phyloP scores from a whole-genome alignment of 73 alveolate species.

The Stentor roeselii region DNA sequence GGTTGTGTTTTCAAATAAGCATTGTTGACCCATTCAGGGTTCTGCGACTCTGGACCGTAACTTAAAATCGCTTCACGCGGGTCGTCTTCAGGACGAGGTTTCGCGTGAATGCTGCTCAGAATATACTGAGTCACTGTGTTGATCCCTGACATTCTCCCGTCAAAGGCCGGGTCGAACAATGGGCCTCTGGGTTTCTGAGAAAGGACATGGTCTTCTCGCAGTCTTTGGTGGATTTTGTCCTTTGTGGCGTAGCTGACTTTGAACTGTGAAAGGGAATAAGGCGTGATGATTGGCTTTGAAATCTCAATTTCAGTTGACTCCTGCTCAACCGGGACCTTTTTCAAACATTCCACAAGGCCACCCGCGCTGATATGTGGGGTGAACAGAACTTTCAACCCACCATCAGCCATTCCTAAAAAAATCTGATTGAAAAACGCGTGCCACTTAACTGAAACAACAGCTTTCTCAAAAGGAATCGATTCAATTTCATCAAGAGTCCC shows the following conservation, averaged over 20 bases:
- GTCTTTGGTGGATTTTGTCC: constrained; percentile 24
- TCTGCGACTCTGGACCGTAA: constrained; percentile 62
- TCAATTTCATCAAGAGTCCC: not conserved
- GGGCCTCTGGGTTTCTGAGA: constrained; percentile 21
- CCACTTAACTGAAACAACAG: constrained; percentile 39
- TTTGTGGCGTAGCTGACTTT: constrained; percentile 21
- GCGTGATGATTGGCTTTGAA: constrained; percentile 33
- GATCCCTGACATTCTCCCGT: constrained; percentile 39
- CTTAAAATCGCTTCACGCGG: constrained; percentile 69
- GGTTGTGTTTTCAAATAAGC: constrained; percentile 87
- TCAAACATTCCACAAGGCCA: constrained; percentile 31
- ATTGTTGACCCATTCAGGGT: constrained; percentile 70
- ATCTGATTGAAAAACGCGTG: constrained; percentile 48
- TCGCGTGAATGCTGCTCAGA: constrained; percentile 50
- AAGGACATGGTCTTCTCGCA: constrained; percentile 38
- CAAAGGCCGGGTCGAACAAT: constrained; percentile 26
- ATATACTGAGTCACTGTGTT: constrained; percentile 73
- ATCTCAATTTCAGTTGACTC: constrained; percentile 10
- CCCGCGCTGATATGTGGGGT: constrained; percentile 44
- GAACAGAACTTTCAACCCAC: constrained; percentile 42
- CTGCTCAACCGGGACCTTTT: not conserved
- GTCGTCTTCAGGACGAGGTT: constrained; percentile 72
- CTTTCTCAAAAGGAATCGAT: constrained; percentile 22
- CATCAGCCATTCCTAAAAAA: constrained; percentile 42
- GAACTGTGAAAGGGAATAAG: constrained; percentile 40